Evolutionary conservation across 2,329 filamentous ascomycete species (phyloP).

Genomic region (Herpomyces periplanetae): DNA sequence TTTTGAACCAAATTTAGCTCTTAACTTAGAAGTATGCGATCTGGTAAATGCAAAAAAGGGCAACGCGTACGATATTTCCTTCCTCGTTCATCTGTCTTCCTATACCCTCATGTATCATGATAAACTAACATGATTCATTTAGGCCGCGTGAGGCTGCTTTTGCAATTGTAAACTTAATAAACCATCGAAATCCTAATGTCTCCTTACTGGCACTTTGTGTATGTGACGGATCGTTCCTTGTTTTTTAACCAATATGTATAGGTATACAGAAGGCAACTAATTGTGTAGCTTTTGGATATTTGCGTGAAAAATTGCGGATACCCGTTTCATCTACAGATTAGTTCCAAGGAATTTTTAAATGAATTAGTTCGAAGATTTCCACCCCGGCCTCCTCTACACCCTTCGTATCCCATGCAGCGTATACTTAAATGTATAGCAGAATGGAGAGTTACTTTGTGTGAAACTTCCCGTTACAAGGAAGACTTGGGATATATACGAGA

Average conservation of each 20-base stretch:
- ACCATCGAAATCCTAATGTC: conserved; percentile 85
- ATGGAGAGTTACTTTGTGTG: conserved; percentile 91
- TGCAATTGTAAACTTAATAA: conserved; percentile 69
- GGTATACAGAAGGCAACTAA: too few relatives aligned
- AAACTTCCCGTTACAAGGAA: conserved; percentile 87
- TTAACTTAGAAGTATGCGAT: conserved; percentile 86
- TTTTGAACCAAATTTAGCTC: conserved; percentile 80
- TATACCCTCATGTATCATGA: conserved; percentile 1
- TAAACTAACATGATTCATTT: conserved; percentile 5
- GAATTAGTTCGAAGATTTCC: conserved; percentile 86
- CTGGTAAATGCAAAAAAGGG: conserved; percentile 93
- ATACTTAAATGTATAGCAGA: conserved; percentile 91
- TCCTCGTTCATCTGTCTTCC: neutral
- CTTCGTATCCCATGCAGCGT: conserved; percentile 52
- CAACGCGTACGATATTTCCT: conserved; percentile 17
- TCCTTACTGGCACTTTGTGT: conserved; percentile 45
- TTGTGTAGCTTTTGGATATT: conserved; percentile 40
- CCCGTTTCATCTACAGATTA: conserved; percentile 89
- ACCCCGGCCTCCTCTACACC: conserved; percentile 51
- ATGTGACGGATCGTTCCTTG: conserved; percentile 6
- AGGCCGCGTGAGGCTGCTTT: conserved; percentile 68
- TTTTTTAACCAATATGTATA: too few relatives aligned
- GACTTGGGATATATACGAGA: conserved; percentile 82
- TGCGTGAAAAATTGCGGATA: conserved; percentile 99
- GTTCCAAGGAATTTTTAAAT: conserved; percentile 93